phyloP scores from a whole-genome alignment of 2,329 filamentous ascomycete species.

The Metarhizium rileyi region DNA sequence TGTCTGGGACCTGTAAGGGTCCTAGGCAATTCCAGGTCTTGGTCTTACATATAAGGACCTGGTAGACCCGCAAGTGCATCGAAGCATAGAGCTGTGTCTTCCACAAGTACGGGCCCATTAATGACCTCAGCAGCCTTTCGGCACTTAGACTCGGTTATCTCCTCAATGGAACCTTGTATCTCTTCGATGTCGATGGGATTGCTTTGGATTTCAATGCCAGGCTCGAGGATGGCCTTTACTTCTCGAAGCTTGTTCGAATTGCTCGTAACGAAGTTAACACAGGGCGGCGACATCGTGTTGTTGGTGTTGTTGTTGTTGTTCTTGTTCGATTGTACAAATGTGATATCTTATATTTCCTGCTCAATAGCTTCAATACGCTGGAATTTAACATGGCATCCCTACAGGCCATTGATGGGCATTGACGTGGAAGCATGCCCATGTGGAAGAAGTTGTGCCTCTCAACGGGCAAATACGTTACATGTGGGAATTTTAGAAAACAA shows the following conservation, averaged over 20 bases:
- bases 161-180: slow-evolving; percentile 85
- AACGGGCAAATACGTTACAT: neutral
- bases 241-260: slow-evolving; percentile 91
- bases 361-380: neutral
- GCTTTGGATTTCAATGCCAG: slow-evolving; percentile 62
- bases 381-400: neutral
- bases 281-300: slow-evolving; percentile 17
- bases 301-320: too few relatives aligned
- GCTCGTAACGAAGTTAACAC: slow-evolving; percentile 88
- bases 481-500: neutral
- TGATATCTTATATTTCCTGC: neutral
- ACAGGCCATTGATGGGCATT: neutral
- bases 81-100: slow-evolving; percentile 94
- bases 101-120: slow-evolving; percentile 80
- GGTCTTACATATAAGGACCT: slow-evolving; percentile 81
- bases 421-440: neutral
- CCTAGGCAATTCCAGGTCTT: too few relatives aligned
- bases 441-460: neutral
- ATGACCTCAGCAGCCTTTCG: slow-evolving; percentile 69
- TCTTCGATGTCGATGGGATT: slow-evolving; percentile 74
- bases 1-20: neutral
- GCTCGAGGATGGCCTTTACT: slow-evolving; percentile 76
- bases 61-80: slow-evolving; percentile 83
- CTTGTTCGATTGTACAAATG: neutral
- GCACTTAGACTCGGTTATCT: slow-evolving; percentile 84